Evolutionary conservation across 78 protist genomes (phyloP).

Genomic region (Polysphondylium violaceum): DNA sequence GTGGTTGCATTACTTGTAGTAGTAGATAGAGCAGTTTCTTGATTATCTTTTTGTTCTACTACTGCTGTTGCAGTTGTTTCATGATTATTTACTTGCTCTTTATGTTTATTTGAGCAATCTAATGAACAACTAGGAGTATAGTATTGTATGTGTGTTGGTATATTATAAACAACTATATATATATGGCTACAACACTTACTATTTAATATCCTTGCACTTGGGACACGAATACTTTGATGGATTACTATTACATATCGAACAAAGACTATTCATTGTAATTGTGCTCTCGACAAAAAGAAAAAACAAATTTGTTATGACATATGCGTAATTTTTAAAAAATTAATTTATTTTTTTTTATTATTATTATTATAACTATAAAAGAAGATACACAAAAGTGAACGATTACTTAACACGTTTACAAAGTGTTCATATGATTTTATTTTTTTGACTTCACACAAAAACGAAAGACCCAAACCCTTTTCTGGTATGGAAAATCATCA

Average conservation of each 20-base stretch:
- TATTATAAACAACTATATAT: too few relatives aligned
- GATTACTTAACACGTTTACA: too few relatives aligned
- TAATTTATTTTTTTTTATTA: neutral
- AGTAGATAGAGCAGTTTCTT: neutral
- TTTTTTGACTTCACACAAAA: too few relatives aligned
- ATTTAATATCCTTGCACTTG: conserved; percentile 25
- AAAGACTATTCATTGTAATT: neutral
- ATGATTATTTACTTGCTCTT: conserved; percentile 19
- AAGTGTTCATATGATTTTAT: too few relatives aligned
- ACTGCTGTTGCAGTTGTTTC: neutral
- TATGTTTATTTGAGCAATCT: conserved; percentile 10
- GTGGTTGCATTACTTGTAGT: neutral
- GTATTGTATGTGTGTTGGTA: neutral
- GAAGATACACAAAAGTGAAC: neutral
- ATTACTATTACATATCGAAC: conserved; percentile 20
- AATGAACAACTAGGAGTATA: conserved; percentile 9
- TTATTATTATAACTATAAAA: neutral
- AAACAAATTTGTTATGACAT: neutral
- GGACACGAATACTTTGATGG: conserved; percentile 30
- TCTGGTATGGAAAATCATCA: too few relatives aligned
- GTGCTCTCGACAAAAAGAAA: neutral
- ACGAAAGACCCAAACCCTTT: too few relatives aligned
- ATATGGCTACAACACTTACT: conserved; percentile 21
- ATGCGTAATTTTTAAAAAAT: neutral
- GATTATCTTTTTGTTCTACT: neutral